Conservation (phyloP, 345 rosid species). For the Pistacia integerrima region DNA sequence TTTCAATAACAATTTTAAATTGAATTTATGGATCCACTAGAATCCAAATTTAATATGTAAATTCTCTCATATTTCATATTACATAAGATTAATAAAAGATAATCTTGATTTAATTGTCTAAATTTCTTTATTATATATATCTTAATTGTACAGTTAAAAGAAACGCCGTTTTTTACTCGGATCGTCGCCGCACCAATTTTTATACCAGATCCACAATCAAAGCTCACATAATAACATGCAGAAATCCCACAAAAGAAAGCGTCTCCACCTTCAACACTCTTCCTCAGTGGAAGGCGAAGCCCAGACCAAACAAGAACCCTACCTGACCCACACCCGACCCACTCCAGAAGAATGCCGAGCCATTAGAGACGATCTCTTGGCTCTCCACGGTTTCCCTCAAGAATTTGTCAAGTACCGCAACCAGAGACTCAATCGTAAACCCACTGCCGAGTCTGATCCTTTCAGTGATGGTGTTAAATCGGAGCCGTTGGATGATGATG, state of each 20-base stretch:
- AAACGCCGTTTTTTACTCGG: too few species aligned
- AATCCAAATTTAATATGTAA: too few species aligned
- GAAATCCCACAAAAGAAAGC: constrained; percentile 49
- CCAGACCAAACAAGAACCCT: constrained; percentile 37
- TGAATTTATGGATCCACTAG: too few species aligned
- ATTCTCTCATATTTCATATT: too few species aligned
- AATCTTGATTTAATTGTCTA: too few species aligned
- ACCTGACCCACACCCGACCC: constrained; percentile 49
- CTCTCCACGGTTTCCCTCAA: constrained; percentile 62
- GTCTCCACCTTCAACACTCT: constrained; percentile 1
- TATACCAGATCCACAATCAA: neutral
- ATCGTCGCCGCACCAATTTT: neutral
- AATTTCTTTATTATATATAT: too few species aligned
- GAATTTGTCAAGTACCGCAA: constrained; percentile 61
- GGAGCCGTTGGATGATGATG: constrained; percentile 29
- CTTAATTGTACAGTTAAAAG: too few species aligned
- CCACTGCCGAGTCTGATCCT: neutral
- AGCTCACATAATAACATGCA: constrained; percentile 29
- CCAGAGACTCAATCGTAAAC: constrained; percentile 38
- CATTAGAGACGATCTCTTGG: constrained; percentile 55
- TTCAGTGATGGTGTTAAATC: constrained; percentile 16
- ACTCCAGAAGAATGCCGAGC: constrained; percentile 51
- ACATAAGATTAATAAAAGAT: too few species aligned
- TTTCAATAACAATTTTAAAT: too few species aligned
- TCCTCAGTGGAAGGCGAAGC: constrained; percentile 1